Percentiles rank a stretch among this genome's conserved stretches.
Conservation (phyloP, 1,139 yeast species). For the Lodderomyces metapsilosis region DNA sequence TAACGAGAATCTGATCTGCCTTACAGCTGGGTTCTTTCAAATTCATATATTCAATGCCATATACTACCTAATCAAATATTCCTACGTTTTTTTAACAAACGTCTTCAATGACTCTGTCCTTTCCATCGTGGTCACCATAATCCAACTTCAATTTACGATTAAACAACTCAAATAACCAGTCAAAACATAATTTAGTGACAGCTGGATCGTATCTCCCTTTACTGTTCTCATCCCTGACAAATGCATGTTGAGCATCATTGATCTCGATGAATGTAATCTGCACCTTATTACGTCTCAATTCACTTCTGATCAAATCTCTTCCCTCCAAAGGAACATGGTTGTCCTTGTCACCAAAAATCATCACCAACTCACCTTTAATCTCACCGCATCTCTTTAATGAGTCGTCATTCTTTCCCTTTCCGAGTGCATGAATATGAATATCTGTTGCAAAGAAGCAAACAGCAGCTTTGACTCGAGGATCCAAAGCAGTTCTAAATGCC, state of each 20-base stretch:
- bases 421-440: slow-evolving; percentile 65
- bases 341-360: slow-evolving; percentile 78
- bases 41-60: not conserved
- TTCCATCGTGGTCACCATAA: slow-evolving; percentile 60
- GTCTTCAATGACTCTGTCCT: slow-evolving; percentile 50
- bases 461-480: slow-evolving; percentile 62
- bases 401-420: slow-evolving; percentile 62
- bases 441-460: slow-evolving; percentile 84
- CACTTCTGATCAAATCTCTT: slow-evolving; percentile 65
- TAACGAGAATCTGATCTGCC: too few relatives aligned
- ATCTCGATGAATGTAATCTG: slow-evolving; percentile 71
- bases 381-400: slow-evolving; percentile 58
- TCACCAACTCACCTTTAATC: slow-evolving; percentile 56
- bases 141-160: slow-evolving; percentile 66
- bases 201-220: slow-evolving; percentile 82
- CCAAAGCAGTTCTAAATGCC: slow-evolving; percentile 72
- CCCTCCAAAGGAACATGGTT: slow-evolving; percentile 81
- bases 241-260: slow-evolving; percentile 78
- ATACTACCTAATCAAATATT: not conserved
- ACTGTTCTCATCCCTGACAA: slow-evolving; percentile 73
- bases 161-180: slow-evolving; percentile 68
- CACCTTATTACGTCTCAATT: slow-evolving; percentile 59
- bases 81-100: slow-evolving; percentile 45
- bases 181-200: slow-evolving; percentile 64
- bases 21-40: too few relatives aligned